Evolutionary conservation across 495 filamentous ascomycete species (phyloP).

Genomic region (Penicillium roqueforti): DNA sequence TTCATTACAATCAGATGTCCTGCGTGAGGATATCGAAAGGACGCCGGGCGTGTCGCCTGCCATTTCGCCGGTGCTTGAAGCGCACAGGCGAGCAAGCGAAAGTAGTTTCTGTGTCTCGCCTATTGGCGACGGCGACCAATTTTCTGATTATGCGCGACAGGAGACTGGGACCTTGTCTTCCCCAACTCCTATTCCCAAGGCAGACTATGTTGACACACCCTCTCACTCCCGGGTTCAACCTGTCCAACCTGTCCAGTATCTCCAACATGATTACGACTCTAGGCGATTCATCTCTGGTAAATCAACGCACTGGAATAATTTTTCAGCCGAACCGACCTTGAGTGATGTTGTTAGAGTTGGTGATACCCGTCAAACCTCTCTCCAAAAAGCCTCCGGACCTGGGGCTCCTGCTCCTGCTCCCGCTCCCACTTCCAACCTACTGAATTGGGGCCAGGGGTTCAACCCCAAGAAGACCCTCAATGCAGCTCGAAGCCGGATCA

Average conservation of each 20-base stretch:
- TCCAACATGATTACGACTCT: slow-evolving; percentile 2
- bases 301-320: slow-evolving; percentile 45
- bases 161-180: slow-evolving; percentile 7
- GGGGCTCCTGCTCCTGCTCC: too few species aligned
- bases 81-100: slow-evolving; percentile 15
- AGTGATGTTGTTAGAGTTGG: slow-evolving; percentile 27
- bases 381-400: slow-evolving; percentile 20
- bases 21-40: background rate
- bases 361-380: slow-evolving; percentile 21
- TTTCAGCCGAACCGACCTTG: slow-evolving; percentile 46
- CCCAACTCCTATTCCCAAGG: slow-evolving; percentile 1
- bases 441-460: slow-evolving; percentile 34
- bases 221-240: background rate
- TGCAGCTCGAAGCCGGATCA: slow-evolving; percentile 27
- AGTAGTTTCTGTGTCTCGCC: slow-evolving; percentile 46
- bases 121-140: slow-evolving; percentile 32
- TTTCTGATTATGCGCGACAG: slow-evolving; percentile 7
- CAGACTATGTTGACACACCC: background rate
- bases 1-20: background rate
- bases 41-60: slow-evolving; percentile 45
- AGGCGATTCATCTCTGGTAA: slow-evolving; percentile 13
- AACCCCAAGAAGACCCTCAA: slow-evolving; percentile 27
- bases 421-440: slow-evolving; percentile 24
- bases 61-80: slow-evolving; percentile 30
- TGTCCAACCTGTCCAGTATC: background rate